Percentiles rank a stretch among this genome's conserved stretches.
These are phyloP conservation scores for Malassezia slooffiae DNA, from an alignment of 1,284 basidiomycete species.

Conservation along the genomic window DNA sequence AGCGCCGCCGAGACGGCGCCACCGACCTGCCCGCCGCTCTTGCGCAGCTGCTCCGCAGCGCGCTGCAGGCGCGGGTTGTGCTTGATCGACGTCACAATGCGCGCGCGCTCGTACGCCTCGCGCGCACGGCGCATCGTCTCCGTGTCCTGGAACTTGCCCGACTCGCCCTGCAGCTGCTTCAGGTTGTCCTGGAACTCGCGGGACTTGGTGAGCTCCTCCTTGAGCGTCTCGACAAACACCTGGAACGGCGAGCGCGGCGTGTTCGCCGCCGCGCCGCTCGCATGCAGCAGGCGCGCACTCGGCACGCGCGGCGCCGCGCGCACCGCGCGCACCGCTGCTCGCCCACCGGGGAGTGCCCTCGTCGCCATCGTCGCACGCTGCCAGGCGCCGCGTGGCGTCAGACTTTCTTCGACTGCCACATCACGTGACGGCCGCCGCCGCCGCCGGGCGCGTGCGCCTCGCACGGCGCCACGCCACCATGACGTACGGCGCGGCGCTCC, in stretches of 20 bases:
- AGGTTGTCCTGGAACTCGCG: conserved; percentile 90
- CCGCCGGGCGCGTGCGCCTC: not conserved
- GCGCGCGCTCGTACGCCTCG: conserved; percentile 81
- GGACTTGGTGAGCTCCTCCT: conserved; percentile 84
- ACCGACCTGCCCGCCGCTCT: conserved; percentile 77
- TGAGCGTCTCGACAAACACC: conserved; percentile 86
- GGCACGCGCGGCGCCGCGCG: conserved; percentile 7
- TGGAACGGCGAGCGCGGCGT: conserved; percentile 65
- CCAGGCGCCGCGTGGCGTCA: too few relatives aligned
- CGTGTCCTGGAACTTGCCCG: conserved; percentile 89
- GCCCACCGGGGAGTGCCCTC: not conserved
- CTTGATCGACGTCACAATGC: conserved; percentile 88
- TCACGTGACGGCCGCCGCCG: conserved; percentile 7
- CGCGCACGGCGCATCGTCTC: conserved; percentile 87
- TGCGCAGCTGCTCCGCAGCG: conserved; percentile 79
- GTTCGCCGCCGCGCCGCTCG: conserved; percentile 2
- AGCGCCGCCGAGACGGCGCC: conserved; percentile 86
- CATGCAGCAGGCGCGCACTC: too few relatives aligned
- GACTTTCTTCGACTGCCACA: conserved; percentile 10
- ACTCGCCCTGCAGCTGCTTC: conserved; percentile 91
- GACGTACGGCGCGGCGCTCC: conserved; percentile 24
- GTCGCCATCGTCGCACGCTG: not conserved
- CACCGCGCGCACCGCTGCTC: conserved; percentile 5
- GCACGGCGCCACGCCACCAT: conserved; percentile 12
- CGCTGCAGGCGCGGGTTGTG: conserved; percentile 84